Conservation (phyloP, 106 monocot species). For the Acorus calamus region DNA sequence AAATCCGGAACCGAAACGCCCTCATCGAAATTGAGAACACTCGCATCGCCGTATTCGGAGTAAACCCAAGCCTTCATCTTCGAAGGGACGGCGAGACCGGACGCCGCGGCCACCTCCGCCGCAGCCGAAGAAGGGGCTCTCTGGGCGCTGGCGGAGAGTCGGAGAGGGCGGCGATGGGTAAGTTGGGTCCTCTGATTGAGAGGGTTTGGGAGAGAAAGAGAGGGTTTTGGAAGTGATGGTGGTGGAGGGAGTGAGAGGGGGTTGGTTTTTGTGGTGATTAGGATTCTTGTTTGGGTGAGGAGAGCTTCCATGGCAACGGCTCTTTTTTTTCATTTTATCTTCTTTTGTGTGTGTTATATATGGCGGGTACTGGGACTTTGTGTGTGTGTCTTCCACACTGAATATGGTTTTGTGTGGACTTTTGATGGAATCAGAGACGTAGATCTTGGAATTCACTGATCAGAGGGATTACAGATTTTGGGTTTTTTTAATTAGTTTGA, state of each 20-base stretch:
- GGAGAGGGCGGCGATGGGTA: neutral
- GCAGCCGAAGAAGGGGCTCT: neutral
- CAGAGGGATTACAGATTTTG: too few relatives aligned
- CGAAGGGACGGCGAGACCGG: slow-evolving; percentile 20
- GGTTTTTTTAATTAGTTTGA: too few relatives aligned
- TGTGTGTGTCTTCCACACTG: too few relatives aligned
- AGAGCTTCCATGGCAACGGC: slow-evolving; percentile 1
- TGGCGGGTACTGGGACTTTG: too few relatives aligned
- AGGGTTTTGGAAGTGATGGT: neutral
- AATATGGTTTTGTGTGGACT: too few relatives aligned
- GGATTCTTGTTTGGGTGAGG: neutral
- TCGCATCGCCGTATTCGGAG: slow-evolving; percentile 60
- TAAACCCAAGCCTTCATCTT: slow-evolving; percentile 90
- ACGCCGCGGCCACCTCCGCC: neutral
- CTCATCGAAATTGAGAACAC: slow-evolving; percentile 51
- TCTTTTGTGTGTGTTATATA: too few relatives aligned
- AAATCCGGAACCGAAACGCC: slow-evolving; percentile 51
- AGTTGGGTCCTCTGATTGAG: neutral
- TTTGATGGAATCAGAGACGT: too few relatives aligned
- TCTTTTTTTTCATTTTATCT: too few relatives aligned
- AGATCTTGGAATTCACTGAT: too few relatives aligned
- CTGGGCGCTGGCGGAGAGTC: neutral
- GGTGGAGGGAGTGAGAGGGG: neutral
- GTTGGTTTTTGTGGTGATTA: neutral
- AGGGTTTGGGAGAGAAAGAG: slow-evolving; percentile 10